Base-by-base conservation (phyloP, 2,329 filamentous ascomycete species). In the Colletotrichum tamarilloi region DNA sequence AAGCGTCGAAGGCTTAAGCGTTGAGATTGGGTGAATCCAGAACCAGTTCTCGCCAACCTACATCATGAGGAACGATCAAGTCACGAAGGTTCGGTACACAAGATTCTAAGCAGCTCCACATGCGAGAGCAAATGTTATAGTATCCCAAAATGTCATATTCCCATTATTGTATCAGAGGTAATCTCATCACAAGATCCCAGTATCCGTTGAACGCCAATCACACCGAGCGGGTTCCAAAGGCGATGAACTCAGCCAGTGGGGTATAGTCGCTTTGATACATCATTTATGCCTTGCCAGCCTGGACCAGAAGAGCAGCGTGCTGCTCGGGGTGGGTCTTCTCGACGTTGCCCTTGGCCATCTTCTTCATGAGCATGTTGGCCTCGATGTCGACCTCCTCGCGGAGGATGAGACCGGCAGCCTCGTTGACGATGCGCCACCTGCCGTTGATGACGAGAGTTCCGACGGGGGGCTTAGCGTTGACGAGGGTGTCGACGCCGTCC, bases 1-100 rank as follows among this genome's bases (percentile, higher is more conserved):
- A 81, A 1, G 83, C 83, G 6, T 16, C 8, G 6, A 59, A 62
- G 5, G 38, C n/a, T 32, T 62, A 24, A 24, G 26, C 9, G 1
- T 16, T 14, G 28, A 9, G 16, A 19, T 19, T 19, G 14, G 16
- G 14, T 42, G 38, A 7, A 19, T 19, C 19, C 16, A 42, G 7
- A 42, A 19, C 6, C 14, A 42, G 38, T 14, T 24, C 42, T 16
- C 32, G 19, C n/a, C 5, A 12, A 19, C 12, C 5, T 16, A 9
- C 12, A 6, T n/a, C n/a, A 26, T 16, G 55, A 32, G 16, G 14
- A 9, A 16, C 1, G 9, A 19, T 19, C 19, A 24, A 52, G 7
- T 14, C 26, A 32, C 19, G 11, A 35, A 9, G 11, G 1, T 4
- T 5, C 3, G 2, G 1, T 11, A n/a, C n/a, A 26, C 30, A 8